Evolutionary conservation across 208 protist species (phyloP), one percentile per base, ranked within the genome.

Genomic region (Leishmania guyanensis): DNA sequence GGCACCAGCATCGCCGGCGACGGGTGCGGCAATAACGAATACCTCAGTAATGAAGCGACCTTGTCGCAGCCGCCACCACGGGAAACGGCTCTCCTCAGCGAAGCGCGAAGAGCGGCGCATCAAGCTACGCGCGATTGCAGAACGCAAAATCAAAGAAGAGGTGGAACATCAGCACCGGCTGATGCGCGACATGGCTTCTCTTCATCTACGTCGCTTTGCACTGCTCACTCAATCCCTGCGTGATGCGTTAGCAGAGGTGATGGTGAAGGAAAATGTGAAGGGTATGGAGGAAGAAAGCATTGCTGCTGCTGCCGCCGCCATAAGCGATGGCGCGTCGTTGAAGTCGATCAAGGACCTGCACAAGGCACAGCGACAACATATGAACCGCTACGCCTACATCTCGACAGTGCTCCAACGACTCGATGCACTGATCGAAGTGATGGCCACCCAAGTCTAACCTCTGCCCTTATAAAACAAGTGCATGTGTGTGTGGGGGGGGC

Each of bases 111-210:
- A 83, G 69, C 84, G 79, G 33, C 78, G 76, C 43, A n/a, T 46
- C 22, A 84, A 84, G 36, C 75, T 83, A 39, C 81, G 81, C 54
- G 66, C 66, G n/a, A 86, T 83, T 56, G 81, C 83, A 29, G 43
- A 78, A 51, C 80, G 84, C 3, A 88, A 79, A 46, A 84, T 86
- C 16, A 29, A 60, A 17, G 83, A 85, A 36, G 74, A 79, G 46
- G 75, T 85, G 26, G 84, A 79, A 54, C 66, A 80, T 16, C 85
- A 88, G 53, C 86, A 86, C 1, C 92, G 90, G 2, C 62, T 66
- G 39, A 81, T 91, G 80, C 92, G 92, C 20, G 88, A 93, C 62
- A 78, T 73, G 22, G 65, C 93, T 53, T 76, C 78, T 36, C 78
- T 83, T n/a, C 86, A 87, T 4, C 74, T 94, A 5, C 86, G 86